Evolutionary conservation across 176 grass and related monocot genomes (phyloP).

Genomic region (Zoysia pacifica): DNA sequence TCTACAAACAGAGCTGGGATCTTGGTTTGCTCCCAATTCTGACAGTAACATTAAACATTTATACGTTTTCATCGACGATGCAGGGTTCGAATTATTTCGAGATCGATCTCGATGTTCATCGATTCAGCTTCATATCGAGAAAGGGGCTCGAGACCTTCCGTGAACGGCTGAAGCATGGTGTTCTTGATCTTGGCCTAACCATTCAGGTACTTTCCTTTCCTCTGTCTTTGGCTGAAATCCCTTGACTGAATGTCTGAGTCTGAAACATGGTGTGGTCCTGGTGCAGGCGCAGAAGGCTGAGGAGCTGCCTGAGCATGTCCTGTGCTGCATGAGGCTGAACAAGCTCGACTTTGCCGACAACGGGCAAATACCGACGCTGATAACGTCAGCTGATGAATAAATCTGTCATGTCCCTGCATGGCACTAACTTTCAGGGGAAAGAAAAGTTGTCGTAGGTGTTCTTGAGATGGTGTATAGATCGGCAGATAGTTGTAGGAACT

Average conservation of each 20-base stretch:
- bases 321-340: constrained; percentile 87
- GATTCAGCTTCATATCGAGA: constrained; percentile 85
- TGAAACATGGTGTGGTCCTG: constrained; percentile 21
- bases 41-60: constrained; percentile 30
- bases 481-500: constrained; percentile 42
- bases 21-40: constrained; percentile 27
- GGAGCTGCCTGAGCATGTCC: constrained; percentile 84
- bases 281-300: constrained; percentile 89
- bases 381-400: constrained; percentile 59
- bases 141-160: constrained; percentile 83
- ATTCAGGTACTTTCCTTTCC: constrained; percentile 70
- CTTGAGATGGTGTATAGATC: constrained; percentile 35
- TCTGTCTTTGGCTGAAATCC: neutral
- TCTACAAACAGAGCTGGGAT: constrained; percentile 19
- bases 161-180: constrained; percentile 69
- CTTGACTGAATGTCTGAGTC: constrained; percentile 27
- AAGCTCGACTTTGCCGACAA: constrained; percentile 72
- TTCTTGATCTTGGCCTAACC: constrained; percentile 76
- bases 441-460: neutral
- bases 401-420: constrained; percentile 23
- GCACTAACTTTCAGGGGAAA: constrained; percentile 38
- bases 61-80: constrained; percentile 31
- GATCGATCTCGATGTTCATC: constrained; percentile 90
- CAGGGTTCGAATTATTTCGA: constrained; percentile 97
- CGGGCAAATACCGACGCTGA: constrained; percentile 73